Percentiles rank a stretch among this genome's conserved stretches.
These are phyloP conservation scores for Ganoderma sp. DNA, from an alignment of 1,284 basidiomycete genomes.

Conservation along the genomic window DNA sequence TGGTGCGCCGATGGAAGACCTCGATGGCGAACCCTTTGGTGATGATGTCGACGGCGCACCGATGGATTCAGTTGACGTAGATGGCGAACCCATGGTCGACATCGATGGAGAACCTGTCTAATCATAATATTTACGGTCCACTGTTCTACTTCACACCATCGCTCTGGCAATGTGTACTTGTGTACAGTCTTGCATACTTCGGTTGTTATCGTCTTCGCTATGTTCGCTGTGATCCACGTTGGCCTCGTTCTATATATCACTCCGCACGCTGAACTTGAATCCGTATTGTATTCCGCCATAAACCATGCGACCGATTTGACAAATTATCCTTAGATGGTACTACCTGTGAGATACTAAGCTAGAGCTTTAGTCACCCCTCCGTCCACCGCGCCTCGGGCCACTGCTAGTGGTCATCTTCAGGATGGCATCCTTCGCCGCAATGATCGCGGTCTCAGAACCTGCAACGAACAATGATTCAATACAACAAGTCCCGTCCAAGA, in stretches of 20 bases:
- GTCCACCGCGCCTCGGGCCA: slow-evolving; percentile 50
- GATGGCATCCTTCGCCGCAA: slow-evolving; percentile 83
- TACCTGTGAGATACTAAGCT: slow-evolving; percentile 16
- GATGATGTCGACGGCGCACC: slow-evolving; percentile 54
- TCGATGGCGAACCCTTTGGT: slow-evolving; percentile 43
- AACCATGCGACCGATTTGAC: slow-evolving; percentile 1
- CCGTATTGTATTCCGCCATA: slow-evolving; percentile 9
- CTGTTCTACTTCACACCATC: neutral
- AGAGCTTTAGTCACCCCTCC: slow-evolving; percentile 41
- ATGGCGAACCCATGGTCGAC: slow-evolving; percentile 24
- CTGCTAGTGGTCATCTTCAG: slow-evolving; percentile 62
- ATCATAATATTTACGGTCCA: neutral
- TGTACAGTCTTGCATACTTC: neutral
- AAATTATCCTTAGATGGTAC: slow-evolving; percentile 20
- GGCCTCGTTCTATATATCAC: neutral
- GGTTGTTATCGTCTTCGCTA: neutral
- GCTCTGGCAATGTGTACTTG: slow-evolving; percentile 28
- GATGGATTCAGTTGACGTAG: slow-evolving; percentile 34
- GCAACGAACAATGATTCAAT: slow-evolving; percentile 12
- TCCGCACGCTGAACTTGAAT: neutral
- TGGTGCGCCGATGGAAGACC: slow-evolving; percentile 42
- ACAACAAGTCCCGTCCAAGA: slow-evolving; percentile 1
- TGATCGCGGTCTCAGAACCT: slow-evolving; percentile 75
- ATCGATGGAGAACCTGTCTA: slow-evolving; percentile 23
- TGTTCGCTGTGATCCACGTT: neutral